Evolutionary conservation across 352 stramenopile genomes (phyloP).

Genomic region (Peronosclerospora sorghi): DNA sequence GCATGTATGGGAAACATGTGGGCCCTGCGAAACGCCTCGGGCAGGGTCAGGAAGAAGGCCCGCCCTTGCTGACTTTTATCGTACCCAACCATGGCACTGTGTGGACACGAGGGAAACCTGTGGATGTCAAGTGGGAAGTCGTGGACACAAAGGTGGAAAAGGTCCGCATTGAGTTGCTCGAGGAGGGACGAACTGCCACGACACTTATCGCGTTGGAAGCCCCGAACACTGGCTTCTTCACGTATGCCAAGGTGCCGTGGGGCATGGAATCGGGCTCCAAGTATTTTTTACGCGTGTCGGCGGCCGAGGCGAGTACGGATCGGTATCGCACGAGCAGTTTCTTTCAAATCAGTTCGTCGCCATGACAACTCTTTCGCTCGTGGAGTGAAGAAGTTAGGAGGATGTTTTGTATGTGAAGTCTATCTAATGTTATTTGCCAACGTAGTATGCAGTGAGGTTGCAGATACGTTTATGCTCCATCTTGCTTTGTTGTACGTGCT

Average conservation of each 20-base stretch:
- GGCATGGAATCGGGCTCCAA: constrained; percentile 64
- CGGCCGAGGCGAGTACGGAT: constrained; percentile 18
- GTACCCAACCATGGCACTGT: constrained; percentile 32
- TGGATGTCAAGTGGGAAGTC: constrained; percentile 65
- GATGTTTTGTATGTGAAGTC: no score
- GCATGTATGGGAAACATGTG: constrained; percentile 36
- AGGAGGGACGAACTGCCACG: constrained; percentile 48
- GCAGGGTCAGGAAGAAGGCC: constrained; percentile 28
- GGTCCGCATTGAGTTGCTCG: constrained; percentile 60
- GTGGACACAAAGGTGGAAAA: constrained; percentile 33
- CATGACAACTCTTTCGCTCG: constrained; percentile 5
- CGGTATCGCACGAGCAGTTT: constrained; percentile 54
- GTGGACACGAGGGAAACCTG: constrained; percentile 64
- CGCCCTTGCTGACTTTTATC: constrained; percentile 26
- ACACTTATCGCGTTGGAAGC: constrained; percentile 48
- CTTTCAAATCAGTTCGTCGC: constrained; percentile 57
- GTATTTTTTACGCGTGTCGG: constrained; percentile 69
- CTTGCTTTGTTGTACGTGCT: no score
- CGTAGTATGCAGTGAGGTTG: no score
- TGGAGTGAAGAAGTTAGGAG: no score
- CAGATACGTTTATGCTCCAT: no score
- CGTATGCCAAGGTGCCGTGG: constrained; percentile 72
- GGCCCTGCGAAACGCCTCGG: constrained; percentile 9
- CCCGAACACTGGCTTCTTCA: constrained; percentile 63
- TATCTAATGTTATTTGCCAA: no score